phyloP scores from a whole-genome alignment of 306 rosid genomes.

The Lablab purpureus region DNA sequence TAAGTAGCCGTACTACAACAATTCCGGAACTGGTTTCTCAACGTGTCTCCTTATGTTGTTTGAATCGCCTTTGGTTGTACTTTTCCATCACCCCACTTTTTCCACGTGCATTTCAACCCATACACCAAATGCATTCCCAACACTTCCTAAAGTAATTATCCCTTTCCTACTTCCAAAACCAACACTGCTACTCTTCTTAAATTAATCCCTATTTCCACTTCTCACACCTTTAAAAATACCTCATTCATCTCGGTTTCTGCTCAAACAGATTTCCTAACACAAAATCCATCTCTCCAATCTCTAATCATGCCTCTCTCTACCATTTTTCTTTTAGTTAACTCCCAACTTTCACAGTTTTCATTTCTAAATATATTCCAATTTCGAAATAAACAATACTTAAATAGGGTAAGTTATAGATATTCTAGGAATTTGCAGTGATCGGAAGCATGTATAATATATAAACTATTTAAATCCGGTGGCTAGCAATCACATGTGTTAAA shows the following conservation, averaged over 20 bases:
- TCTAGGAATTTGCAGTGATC: no score
- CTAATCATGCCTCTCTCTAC: conserved; percentile 19
- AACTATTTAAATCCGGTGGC: background rate
- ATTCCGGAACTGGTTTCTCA: conserved; percentile 26
- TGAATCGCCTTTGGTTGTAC: conserved; percentile 21
- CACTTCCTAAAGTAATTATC: background rate
- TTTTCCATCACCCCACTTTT: conserved; percentile 19
- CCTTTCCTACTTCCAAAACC: conserved; percentile 2
- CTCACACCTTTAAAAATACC: background rate
- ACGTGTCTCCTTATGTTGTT: conserved; percentile 31
- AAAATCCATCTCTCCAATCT: background rate
- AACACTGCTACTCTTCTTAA: background rate
- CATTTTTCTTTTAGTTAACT: background rate
- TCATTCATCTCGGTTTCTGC: conserved; percentile 27
- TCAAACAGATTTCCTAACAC: background rate
- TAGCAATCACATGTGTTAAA: background rate
- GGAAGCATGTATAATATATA: background rate
- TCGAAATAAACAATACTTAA: no score
- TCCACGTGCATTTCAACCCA: conserved; percentile 44
- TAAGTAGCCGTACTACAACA: conserved; percentile 25
- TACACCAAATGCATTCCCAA: conserved; percentile 34
- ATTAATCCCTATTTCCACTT: background rate
- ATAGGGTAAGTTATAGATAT: no score
- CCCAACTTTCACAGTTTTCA: background rate
- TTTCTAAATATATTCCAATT: no score